Evolutionary conservation across 192 early-diverging fungal species (phyloP).

Genomic region (Coemansia javaensis): DNA sequence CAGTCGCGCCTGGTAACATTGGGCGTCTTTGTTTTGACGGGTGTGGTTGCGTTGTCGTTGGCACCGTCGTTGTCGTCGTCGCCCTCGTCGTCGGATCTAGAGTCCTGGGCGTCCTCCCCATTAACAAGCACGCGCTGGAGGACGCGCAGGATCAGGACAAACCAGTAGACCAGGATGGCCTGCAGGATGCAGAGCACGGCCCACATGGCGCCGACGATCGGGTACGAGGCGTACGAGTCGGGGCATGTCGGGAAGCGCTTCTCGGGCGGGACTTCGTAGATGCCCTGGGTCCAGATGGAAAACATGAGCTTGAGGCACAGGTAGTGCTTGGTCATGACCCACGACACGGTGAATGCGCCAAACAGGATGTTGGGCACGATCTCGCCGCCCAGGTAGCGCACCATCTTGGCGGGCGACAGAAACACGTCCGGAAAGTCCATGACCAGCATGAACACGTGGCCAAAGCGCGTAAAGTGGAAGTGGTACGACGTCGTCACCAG

Average conservation of each 20-base stretch:
- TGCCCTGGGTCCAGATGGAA: constrained; percentile 53
- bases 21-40: no score
- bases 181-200: constrained; percentile 60
- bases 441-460: constrained; percentile 50
- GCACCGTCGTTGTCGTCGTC: constrained; percentile 23
- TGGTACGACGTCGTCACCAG: constrained; percentile 48
- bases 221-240: constrained; percentile 48
- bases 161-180: constrained; percentile 72
- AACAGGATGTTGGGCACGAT: constrained; percentile 66
- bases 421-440: constrained; percentile 59
- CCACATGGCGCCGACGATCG: constrained; percentile 52
- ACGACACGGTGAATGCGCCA: constrained; percentile 67
- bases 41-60: neutral
- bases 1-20: no score
- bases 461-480: constrained; percentile 53
- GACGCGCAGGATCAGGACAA: constrained; percentile 64
- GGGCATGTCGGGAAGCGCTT: constrained; percentile 56
- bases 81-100: constrained; percentile 53
- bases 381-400: constrained; percentile 64
- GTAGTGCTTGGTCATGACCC: constrained; percentile 73
- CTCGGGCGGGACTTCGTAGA: constrained; percentile 49
- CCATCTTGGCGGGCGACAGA: constrained; percentile 63
- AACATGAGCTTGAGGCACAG: constrained; percentile 65
- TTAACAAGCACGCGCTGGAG: constrained; percentile 53
- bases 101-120: constrained; percentile 68